Evolutionary conservation across 768 basidiomycete genomes (phyloP).

Genomic region (Naganishia randhawae): DNA sequence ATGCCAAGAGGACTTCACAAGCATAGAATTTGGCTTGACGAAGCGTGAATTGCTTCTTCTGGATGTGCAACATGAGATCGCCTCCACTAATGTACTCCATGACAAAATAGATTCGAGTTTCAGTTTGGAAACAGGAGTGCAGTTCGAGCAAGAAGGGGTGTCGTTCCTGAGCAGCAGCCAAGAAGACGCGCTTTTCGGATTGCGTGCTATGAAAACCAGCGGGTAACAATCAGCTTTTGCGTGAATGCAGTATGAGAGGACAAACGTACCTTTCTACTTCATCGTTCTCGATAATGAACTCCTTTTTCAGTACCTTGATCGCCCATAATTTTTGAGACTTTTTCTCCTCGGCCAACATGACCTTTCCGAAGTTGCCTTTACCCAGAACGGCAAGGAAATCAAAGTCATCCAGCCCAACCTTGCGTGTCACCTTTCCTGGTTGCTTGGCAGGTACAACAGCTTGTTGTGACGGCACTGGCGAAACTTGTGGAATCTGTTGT

Average conservation of each 20-base stretch:
- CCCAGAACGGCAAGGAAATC: conserved; percentile 97
- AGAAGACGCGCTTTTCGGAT: conserved; percentile 96
- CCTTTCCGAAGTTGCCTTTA: conserved; percentile 99
- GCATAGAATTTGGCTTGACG: conserved; percentile 99
- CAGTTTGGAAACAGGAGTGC: conserved; percentile 99
- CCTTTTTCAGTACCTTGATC: conserved; percentile 99
- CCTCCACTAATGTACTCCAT: conserved; percentile 99
- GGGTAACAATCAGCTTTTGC: conserved; percentile 4
- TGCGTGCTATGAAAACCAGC: conserved; percentile 67
- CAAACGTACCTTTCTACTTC: conserved; percentile 87
- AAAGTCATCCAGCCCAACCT: conserved; percentile 96
- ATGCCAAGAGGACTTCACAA: conserved; percentile 85
- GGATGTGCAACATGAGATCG: conserved; percentile 98
- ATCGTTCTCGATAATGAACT: conserved; percentile 99
- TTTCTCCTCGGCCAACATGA: conserved; percentile 99
- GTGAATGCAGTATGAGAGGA: not conserved
- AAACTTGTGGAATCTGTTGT: conserved; percentile 44
- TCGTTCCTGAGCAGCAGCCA: conserved; percentile 91
- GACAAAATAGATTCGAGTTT: conserved; percentile 97
- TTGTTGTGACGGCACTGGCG: conserved; percentile 40
- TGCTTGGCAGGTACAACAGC: conserved; percentile 28
- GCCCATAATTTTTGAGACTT: conserved; percentile 79
- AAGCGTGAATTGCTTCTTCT: conserved; percentile 96
- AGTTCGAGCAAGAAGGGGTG: conserved; percentile 95
- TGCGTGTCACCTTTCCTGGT: conserved; percentile 57